Conservation (phyloP, 2,329 filamentous ascomycete species). For the Trichoderma sp. region DNA sequence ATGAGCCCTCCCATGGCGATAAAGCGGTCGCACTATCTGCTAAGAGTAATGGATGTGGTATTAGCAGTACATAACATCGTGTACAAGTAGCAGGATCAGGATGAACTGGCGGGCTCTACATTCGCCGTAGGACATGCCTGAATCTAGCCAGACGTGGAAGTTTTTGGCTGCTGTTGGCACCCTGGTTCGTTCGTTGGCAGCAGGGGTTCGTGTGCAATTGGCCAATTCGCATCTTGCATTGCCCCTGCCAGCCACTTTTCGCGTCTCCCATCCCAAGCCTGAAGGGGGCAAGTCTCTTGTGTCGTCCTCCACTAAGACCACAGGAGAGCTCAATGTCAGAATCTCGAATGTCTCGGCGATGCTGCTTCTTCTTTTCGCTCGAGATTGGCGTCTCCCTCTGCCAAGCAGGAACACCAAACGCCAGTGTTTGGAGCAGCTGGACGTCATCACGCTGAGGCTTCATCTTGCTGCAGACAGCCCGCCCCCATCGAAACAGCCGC, state of each 20-base stretch:
- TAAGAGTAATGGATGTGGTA: not conserved
- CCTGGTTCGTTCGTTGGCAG: conserved; percentile 18
- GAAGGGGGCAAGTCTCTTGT: not conserved
- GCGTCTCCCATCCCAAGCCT: conserved; percentile 10
- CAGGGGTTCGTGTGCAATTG: conserved; percentile 8
- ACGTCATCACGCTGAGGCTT: not conserved
- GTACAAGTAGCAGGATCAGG: not conserved
- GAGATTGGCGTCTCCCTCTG: not conserved
- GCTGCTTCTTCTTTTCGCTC: conserved; percentile 6
- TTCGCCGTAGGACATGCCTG: not conserved
- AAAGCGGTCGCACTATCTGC: not conserved
- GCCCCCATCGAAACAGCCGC: not conserved
- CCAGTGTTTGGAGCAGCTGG: not conserved
- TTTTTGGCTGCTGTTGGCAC: conserved; percentile 17
- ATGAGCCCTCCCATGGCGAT: not conserved
- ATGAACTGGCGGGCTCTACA: not conserved
- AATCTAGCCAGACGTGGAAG: not conserved
- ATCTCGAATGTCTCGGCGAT: not conserved
- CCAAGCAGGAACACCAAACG: not conserved
- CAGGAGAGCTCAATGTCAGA: conserved; percentile 7
- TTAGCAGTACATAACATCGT: not conserved
- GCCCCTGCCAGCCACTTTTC: conserved; percentile 18
- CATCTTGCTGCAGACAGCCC: not conserved
- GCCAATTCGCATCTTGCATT: conserved; percentile 21
- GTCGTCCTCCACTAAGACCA: conserved; percentile 9